These are phyloP conservation scores for Ogataea dorogensis DNA, from an alignment of 805 yeast genomes.

Conservation along the genomic window DNA sequence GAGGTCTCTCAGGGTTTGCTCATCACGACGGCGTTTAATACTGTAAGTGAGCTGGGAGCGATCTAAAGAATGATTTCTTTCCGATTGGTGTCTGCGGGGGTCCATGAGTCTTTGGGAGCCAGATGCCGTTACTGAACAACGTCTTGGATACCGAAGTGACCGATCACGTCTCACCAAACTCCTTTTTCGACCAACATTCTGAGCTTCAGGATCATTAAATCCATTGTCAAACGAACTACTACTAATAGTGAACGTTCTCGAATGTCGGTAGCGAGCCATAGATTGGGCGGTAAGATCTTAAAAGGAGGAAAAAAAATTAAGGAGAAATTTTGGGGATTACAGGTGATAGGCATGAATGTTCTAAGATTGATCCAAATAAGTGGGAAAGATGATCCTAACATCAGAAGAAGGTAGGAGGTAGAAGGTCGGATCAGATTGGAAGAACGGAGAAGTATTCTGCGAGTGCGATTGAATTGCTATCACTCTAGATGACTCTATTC, in stretches of 20 bases:
- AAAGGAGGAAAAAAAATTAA: slow-evolving; percentile 8
- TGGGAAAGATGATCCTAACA: too few species aligned
- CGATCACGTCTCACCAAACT: slow-evolving; percentile 88
- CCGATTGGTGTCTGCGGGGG: slow-evolving; percentile 3
- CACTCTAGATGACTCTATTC: neutral
- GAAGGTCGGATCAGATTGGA: too few species aligned
- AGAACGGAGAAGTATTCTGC: too few species aligned
- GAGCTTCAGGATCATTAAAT: slow-evolving; percentile 33
- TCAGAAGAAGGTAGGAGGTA: too few species aligned
- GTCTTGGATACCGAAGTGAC: slow-evolving; percentile 4
- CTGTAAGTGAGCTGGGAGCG: neutral
- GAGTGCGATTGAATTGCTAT: too few species aligned
- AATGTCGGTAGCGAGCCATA: slow-evolving; percentile 6
- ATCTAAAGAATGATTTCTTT: slow-evolving; percentile 1
- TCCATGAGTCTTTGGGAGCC: slow-evolving; percentile 1
- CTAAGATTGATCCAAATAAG: too few species aligned
- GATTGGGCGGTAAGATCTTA: slow-evolving; percentile 8
- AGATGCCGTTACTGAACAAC: slow-evolving; percentile 6
- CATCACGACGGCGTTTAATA: neutral
- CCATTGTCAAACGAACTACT: slow-evolving; percentile 1
- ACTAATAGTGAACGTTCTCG: slow-evolving; percentile 3
- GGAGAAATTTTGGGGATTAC: slow-evolving; percentile 2
- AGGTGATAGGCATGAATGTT: too few species aligned
- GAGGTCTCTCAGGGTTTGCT: neutral
- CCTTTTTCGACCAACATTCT: slow-evolving; percentile 47